Conservation (phyloP, 768 basidiomycete species). For the Galerina marginata region DNA sequence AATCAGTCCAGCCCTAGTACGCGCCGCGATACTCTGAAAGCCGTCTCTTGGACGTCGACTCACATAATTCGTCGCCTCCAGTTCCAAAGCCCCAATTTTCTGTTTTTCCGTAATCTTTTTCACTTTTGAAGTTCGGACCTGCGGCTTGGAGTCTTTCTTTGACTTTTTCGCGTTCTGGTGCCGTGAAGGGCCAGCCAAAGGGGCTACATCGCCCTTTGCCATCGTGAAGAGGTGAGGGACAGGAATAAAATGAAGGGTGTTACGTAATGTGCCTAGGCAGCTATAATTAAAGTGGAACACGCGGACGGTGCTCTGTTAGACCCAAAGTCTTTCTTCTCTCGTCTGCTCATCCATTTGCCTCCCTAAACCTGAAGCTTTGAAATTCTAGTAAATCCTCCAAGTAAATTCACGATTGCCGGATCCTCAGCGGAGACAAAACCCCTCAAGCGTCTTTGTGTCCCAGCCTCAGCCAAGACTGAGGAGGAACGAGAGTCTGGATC, state of each 20-base stretch:
- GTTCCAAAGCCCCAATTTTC: conserved; percentile 55
- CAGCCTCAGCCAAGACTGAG: neutral
- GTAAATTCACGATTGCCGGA: neutral
- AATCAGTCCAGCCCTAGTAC: neutral
- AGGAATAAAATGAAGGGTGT: neutral
- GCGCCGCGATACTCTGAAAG: neutral
- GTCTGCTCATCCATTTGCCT: neutral
- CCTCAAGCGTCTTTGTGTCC: neutral
- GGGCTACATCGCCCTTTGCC: conserved; percentile 2
- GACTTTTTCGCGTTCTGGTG: conserved; percentile 23
- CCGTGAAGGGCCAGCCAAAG: conserved; percentile 24
- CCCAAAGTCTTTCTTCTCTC: neutral
- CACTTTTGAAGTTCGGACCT: conserved; percentile 32
- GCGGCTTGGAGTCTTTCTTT: conserved; percentile 25
- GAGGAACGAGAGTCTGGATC: neutral
- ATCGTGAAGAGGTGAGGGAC: neutral
- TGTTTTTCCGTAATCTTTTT: conserved; percentile 55
- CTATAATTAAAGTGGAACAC: conserved; percentile 16
- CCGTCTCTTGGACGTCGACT: conserved; percentile 12
- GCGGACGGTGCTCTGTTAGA: conserved; percentile 15
- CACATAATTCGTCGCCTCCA: conserved; percentile 56
- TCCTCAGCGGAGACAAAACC: no score
- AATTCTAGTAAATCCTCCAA: neutral
- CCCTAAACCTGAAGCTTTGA: neutral
- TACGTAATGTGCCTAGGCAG: neutral